Conservation (phyloP, 306 rosid species). For the Gillenia trifoliata region DNA sequence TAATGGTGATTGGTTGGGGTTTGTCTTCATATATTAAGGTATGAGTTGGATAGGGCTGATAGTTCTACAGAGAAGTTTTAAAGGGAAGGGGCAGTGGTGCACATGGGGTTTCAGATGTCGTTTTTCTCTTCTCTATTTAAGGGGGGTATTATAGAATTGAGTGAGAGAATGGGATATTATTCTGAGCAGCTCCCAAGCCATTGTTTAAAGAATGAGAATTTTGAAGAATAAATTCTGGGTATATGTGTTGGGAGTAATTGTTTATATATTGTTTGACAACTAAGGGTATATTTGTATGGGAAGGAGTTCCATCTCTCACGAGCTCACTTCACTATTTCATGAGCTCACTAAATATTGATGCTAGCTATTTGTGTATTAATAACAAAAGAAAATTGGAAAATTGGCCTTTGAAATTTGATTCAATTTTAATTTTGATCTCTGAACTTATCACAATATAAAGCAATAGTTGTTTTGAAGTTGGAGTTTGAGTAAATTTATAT, state of each 20-base stretch:
- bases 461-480: no score
- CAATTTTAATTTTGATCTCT: no score
- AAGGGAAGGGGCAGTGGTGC: conserved; percentile 45
- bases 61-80: conserved; percentile 25
- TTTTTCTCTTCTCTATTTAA: conserved; percentile 20
- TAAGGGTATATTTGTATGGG: conserved; percentile 50
- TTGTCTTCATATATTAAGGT: conserved; percentile 45
- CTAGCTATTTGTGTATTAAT: neutral
- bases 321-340: conserved; percentile 23
- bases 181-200: conserved; percentile 13
- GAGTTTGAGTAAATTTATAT: no score
- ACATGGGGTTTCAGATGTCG: conserved; percentile 62
- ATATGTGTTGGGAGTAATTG: conserved; percentile 33
- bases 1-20: conserved; percentile 48
- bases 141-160: conserved; percentile 14
- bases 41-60: conserved; percentile 58
- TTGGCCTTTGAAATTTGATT: neutral
- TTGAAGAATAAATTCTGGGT: conserved; percentile 38
- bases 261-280: conserved; percentile 45
- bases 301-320: conserved; percentile 36
- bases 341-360: neutral
- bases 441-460: no score
- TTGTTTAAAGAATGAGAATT: conserved; percentile 34
- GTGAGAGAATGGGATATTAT: conserved; percentile 20
- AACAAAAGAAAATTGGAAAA: no score